These are phyloP conservation scores for Priceomyces carsonii DNA, from an alignment of 805 yeast species.

Conservation along the genomic window DNA sequence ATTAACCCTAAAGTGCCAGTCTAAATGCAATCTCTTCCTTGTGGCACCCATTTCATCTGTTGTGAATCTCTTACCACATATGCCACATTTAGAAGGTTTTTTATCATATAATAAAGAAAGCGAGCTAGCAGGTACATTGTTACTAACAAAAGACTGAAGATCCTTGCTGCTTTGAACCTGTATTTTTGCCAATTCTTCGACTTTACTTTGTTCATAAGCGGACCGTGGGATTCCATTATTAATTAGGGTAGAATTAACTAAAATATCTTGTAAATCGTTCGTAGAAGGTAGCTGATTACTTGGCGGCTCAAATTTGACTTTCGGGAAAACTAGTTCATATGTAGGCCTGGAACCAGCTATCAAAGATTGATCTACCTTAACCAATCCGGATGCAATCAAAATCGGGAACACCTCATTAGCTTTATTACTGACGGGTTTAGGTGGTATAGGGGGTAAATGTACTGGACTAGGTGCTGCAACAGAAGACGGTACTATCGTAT, in stretches of 20 bases:
- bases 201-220: conserved; percentile 36
- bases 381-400: conserved; percentile 38
- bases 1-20: conserved; percentile 95
- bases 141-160: conserved; percentile 39
- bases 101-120: conserved; percentile 51
- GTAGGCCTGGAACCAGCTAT: conserved; percentile 38
- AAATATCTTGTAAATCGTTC: conserved; percentile 23
- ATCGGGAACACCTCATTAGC: conserved; percentile 34
- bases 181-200: conserved; percentile 30
- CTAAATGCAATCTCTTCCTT: conserved; percentile 68
- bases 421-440: conserved; percentile 11
- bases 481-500: conserved; percentile 9
- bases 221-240: conserved; percentile 19
- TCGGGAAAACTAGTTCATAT: conserved; percentile 32
- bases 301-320: conserved; percentile 25
- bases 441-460: conserved; percentile 5
- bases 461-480: conserved; percentile 14
- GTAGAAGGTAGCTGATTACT: conserved; percentile 17
- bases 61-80: conserved; percentile 85
- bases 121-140: conserved; percentile 34
- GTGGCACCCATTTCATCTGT: conserved; percentile 55
- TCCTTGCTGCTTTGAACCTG: conserved; percentile 12
- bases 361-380: conserved; percentile 40
- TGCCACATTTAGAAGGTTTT: conserved; percentile 79
- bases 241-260: conserved; percentile 15